phyloP scores from a whole-genome alignment of 176 grass and related monocot genomes.

The Hyparrhenia diplandra region DNA sequence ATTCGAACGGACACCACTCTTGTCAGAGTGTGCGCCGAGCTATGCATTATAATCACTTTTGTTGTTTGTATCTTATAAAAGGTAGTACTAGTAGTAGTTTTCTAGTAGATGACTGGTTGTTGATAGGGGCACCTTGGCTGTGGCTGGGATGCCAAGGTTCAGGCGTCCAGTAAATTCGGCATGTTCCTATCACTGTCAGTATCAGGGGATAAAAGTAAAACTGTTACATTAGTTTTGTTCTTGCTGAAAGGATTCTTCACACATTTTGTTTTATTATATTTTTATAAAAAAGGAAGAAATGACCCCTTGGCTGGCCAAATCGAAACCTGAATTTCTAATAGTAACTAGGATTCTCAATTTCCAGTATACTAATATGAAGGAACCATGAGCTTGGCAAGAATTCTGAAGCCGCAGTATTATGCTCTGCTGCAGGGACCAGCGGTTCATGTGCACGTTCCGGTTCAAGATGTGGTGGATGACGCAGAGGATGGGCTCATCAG shows the following conservation, averaged over 20 bases:
- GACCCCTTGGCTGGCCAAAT: background rate
- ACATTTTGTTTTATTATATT: too few relatives aligned
- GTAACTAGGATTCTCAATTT: background rate
- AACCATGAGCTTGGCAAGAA: background rate
- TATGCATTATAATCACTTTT: background rate
- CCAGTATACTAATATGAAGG: background rate
- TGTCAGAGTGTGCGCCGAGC: background rate
- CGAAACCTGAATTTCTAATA: background rate
- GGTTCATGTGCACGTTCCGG: too few relatives aligned
- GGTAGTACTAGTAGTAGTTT: too few relatives aligned
- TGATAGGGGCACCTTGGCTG: too few relatives aligned
- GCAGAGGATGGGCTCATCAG: too few relatives aligned
- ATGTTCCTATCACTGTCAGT: background rate
- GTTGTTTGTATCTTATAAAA: background rate
- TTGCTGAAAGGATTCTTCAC: background rate
- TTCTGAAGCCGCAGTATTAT: too few relatives aligned
- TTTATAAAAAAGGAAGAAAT: too few relatives aligned
- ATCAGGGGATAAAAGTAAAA: background rate
- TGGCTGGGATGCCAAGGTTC: background rate
- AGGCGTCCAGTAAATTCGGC: background rate
- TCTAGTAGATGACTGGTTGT: background rate
- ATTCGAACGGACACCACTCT: background rate
- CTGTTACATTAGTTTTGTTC: background rate
- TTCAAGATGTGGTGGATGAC: too few relatives aligned
- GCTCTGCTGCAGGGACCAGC: too few relatives aligned